Percentiles rank a stretch among this genome's conserved stretches.
phyloP scores from a whole-genome alignment of 805 yeast species.

The Ogataea angusta region DNA sequence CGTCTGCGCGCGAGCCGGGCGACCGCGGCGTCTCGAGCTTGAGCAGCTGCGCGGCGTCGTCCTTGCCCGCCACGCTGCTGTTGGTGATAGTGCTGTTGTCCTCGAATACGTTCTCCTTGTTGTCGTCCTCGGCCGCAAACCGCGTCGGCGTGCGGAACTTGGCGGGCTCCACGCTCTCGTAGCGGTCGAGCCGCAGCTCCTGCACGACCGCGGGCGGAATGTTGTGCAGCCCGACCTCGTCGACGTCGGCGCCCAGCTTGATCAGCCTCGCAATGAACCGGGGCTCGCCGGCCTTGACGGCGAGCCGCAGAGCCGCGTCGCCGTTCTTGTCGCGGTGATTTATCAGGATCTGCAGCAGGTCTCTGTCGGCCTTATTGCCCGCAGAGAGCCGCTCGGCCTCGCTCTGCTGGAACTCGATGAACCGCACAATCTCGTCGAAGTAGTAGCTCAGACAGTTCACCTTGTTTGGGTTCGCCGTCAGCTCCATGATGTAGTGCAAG shows the following conservation, averaged over 20 bases:
- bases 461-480: constrained; percentile 44
- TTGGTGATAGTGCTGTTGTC: constrained; percentile 21
- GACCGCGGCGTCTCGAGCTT: constrained; percentile 3
- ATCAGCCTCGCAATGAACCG: constrained; percentile 41
- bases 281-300: constrained; percentile 54
- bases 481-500: constrained; percentile 61
- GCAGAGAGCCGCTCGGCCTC: constrained; percentile 28
- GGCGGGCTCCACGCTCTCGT: not conserved
- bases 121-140: constrained; percentile 34
- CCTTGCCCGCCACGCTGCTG: constrained; percentile 5
- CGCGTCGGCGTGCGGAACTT: constrained; percentile 1
- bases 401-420: constrained; percentile 28
- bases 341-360: constrained; percentile 52
- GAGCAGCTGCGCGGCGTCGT: constrained; percentile 6
- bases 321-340: constrained; percentile 82
- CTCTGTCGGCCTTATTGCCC: constrained; percentile 30
- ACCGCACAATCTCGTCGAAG: constrained; percentile 34
- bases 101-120: constrained; percentile 46
- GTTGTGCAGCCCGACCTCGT: constrained; percentile 22
- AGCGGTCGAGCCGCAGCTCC: not conserved
- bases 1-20: not conserved
- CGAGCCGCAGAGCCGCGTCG: constrained; percentile 81
- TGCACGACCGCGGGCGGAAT: constrained; percentile 22
- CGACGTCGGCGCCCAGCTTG: constrained; percentile 43
- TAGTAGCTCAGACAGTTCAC: constrained; percentile 54